These are phyloP conservation scores for Paecilomyces formosus DNA, from an alignment of 2,329 filamentous ascomycete species.

Conservation along the genomic window DNA sequence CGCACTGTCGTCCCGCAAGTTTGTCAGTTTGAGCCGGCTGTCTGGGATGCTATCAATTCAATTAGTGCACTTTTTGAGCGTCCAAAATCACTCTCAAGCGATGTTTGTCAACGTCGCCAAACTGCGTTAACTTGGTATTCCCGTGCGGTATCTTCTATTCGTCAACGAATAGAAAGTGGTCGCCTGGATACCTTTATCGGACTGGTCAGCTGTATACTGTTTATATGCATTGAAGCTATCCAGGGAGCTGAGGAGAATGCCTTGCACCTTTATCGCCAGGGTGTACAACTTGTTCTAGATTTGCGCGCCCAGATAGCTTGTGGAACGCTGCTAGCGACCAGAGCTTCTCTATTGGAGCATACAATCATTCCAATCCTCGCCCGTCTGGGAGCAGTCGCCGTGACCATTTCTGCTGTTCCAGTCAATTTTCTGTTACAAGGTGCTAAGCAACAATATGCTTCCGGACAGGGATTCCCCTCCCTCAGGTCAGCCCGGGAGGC, in stretches of 20 bases:
- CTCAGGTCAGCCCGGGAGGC: slow-evolving; percentile 18
- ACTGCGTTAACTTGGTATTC: slow-evolving; percentile 25
- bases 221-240: slow-evolving; percentile 25
- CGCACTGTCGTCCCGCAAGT: slow-evolving; percentile 25
- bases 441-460: background rate
- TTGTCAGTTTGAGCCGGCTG: slow-evolving; percentile 26
- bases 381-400: slow-evolving; percentile 17
- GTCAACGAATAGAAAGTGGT: slow-evolving; percentile 16
- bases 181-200: slow-evolving; percentile 18
- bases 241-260: slow-evolving; percentile 18
- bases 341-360: slow-evolving; percentile 12
- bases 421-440: slow-evolving; percentile 10
- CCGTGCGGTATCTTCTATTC: slow-evolving; percentile 20
- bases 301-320: slow-evolving; percentile 9
- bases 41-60: slow-evolving; percentile 32
- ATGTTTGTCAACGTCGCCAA: slow-evolving; percentile 10
- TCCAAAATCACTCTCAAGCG: slow-evolving; percentile 11
- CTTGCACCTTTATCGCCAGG: slow-evolving; percentile 21
- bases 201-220: slow-evolving; percentile 24
- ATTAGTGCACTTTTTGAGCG: slow-evolving; percentile 29
- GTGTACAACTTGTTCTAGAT: slow-evolving; percentile 16
- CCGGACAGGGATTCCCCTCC: slow-evolving; percentile 8
- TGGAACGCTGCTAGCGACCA: slow-evolving; percentile 6
- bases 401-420: slow-evolving; percentile 4
- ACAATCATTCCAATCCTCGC: slow-evolving; percentile 22